Evolutionary conservation across 2,329 filamentous ascomycete genomes (phyloP).

Genomic region (Arthrobotrys entomopaga): DNA sequence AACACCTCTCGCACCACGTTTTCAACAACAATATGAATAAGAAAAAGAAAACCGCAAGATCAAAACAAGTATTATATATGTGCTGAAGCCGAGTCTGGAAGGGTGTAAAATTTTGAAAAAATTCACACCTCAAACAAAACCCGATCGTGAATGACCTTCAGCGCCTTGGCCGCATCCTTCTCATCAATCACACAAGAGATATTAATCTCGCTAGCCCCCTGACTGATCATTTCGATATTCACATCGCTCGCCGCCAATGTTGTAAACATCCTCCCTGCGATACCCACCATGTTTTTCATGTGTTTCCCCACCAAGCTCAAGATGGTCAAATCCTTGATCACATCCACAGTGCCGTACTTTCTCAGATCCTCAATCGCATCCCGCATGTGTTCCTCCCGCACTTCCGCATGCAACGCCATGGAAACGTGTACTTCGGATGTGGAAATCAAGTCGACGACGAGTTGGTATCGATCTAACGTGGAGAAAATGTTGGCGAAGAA

Average conservation of each 20-base stretch:
- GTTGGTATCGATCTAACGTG: conserved; percentile 83
- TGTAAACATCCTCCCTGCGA: conserved; percentile 93
- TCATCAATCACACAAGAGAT: conserved; percentile 98
- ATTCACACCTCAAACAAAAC: conserved; percentile 32
- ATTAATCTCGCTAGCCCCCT: conserved; percentile 98
- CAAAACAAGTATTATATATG: no score
- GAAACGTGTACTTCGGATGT: conserved; percentile 97
- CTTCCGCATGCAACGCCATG: conserved; percentile 90
- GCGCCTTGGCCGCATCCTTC: conserved; percentile 86
- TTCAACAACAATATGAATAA: background rate
- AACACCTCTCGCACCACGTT: background rate
- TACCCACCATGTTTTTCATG: conserved; percentile 97
- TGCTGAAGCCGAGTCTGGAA: no score
- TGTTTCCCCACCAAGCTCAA: conserved; percentile 92
- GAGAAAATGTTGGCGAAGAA: conserved; percentile 95
- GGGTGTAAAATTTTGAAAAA: background rate
- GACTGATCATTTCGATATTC: conserved; percentile 99
- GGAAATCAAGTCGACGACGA: conserved; percentile 95
- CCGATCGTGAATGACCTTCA: conserved; percentile 83
- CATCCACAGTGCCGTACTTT: conserved; percentile 87
- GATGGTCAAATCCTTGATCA: conserved; percentile 92
- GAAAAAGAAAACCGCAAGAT: background rate
- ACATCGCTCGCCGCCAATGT: conserved; percentile 91
- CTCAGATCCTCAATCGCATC: conserved; percentile 76
- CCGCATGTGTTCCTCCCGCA: conserved; percentile 72